A percentile compares a stretch with the other conserved stretches of the same genome.
These are phyloP conservation scores for Nicotiana sylvestris DNA, from an alignment of 257 asterid species.

Conservation along the genomic window DNA sequence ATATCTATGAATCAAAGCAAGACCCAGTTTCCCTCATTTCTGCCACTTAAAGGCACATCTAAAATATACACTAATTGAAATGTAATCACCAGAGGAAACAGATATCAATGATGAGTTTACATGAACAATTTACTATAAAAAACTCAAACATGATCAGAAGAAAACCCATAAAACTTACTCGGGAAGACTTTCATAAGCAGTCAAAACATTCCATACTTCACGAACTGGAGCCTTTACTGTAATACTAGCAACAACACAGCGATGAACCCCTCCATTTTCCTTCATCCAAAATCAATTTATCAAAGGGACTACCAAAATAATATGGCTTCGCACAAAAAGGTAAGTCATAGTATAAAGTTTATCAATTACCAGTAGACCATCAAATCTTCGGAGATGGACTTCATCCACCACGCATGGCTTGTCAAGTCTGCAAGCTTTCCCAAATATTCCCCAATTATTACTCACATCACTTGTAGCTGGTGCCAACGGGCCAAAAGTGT, in stretches of 20 bases:
- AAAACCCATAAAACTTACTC: slow-evolving; percentile 49
- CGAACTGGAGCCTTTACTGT: slow-evolving; percentile 87
- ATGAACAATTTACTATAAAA: not conserved
- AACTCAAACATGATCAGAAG: not conserved
- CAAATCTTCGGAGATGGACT: slow-evolving; percentile 95
- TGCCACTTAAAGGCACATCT: not conserved
- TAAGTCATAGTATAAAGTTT: slow-evolving; percentile 17
- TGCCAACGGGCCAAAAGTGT: slow-evolving; percentile 56
- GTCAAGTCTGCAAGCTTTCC: slow-evolving; percentile 67
- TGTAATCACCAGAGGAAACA: not conserved
- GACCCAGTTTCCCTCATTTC: not conserved
- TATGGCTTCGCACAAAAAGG: slow-evolving; percentile 11
- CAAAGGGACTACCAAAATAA: slow-evolving; percentile 17
- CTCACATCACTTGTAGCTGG: slow-evolving; percentile 57
- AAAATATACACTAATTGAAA: not conserved
- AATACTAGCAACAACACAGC: slow-evolving; percentile 88
- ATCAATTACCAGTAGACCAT: slow-evolving; percentile 79
- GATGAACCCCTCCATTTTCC: slow-evolving; percentile 98
- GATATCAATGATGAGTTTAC: not conserved
- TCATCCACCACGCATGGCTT: slow-evolving; percentile 86
- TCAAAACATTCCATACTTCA: slow-evolving; percentile 86
- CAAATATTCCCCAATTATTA: slow-evolving; percentile 75
- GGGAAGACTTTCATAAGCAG: slow-evolving; percentile 83
- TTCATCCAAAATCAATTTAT: slow-evolving; percentile 36
- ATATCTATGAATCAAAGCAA: not conserved